Base-by-base conservation (phyloP, 352 stramenopile genomes). In the Globisporangium heterothallicum region DNA sequence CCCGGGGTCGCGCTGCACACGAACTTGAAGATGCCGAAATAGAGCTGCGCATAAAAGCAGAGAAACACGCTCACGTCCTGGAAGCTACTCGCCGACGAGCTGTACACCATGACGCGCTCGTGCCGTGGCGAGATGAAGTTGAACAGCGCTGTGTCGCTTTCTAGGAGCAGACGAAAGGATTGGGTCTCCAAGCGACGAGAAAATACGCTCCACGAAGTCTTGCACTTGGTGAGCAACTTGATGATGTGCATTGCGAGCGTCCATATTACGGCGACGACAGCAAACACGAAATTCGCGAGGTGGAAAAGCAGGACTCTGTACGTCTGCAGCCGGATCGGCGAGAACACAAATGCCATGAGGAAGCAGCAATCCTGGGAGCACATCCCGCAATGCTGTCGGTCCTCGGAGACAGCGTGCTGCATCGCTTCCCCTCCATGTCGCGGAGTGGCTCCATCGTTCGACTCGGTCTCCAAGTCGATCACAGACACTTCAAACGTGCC, bases 401-500 rank as follows among this genome's bases (percentile, higher is more conserved):
- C 38, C 32, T 65, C 56, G 26, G 51, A 38, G 34, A 67, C 44
- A 21, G 16, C 34, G 9, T n/a, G n/a, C n/a, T n/a, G n/a, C n/a
- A n/a, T n/a, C n/a, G n/a, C n/a, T n/a, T n/a, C n/a, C n/a, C n/a
- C n/a, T n/a, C n/a, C n/a, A n/a, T n/a, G n/a, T n/a, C n/a, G n/a
- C n/a, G n/a, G n/a, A n/a, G n/a, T n/a, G n/a, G n/a, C n/a, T n/a
- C 68, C 50, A 3, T 44, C 42, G 29, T 65, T 58, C 36, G 42
- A 60, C 25, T 82, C 72, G 2, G 70, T 66, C 22, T 84, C 77
- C 26, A 77, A 50, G 6, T 84, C 77, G 56, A 88, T 79, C 29
- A 81, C 49, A 2, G 77, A 84, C 42, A 86, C 77, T 30, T 88
- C 74, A 40, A 88, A 88, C 19, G 77, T 88, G 41, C 77, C 77